Percentiles rank a stretch among this genome's conserved stretches.
These are phyloP conservation scores for Benincasa hispida DNA, from an alignment of 306 rosid genomes.

Conservation along the genomic window DNA sequence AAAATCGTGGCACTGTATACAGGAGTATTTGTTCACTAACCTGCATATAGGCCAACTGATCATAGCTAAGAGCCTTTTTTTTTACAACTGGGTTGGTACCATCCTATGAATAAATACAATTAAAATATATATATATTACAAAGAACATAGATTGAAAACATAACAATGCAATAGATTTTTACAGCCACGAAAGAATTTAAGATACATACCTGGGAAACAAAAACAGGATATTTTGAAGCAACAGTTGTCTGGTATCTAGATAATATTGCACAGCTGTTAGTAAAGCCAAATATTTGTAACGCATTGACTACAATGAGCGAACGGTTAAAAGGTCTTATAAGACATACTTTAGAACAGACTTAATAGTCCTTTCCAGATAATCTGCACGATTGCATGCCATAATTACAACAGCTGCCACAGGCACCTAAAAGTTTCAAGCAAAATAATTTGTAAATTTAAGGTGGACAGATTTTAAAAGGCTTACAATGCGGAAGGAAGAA, in stretches of 20 bases:
- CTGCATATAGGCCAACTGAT: slow-evolving; percentile 78
- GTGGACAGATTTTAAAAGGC: background rate
- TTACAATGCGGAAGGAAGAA: slow-evolving; percentile 14
- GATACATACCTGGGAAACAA: slow-evolving; percentile 83
- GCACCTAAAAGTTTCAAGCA: slow-evolving; percentile 43
- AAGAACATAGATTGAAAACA: background rate
- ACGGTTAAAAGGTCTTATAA: background rate
- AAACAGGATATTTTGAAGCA: slow-evolving; percentile 70
- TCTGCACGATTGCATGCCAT: slow-evolving; percentile 99
- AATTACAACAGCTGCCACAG: slow-evolving; percentile 96
- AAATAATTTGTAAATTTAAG: slow-evolving; percentile 10
- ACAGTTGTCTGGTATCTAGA: slow-evolving; percentile 61
- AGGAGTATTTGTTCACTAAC: slow-evolving; percentile 18
- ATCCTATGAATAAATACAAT: slow-evolving; percentile 39
- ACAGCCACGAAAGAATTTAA: slow-evolving; percentile 9
- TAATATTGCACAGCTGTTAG: slow-evolving; percentile 16
- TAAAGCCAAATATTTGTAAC: slow-evolving; percentile 16
- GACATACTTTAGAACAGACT: slow-evolving; percentile 66
- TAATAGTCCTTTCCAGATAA: slow-evolving; percentile 78
- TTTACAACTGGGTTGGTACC: slow-evolving; percentile 65
- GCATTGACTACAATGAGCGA: background rate
- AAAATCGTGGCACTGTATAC: background rate
- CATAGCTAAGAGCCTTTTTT: slow-evolving; percentile 68
- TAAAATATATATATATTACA: background rate
- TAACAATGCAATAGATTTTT: slow-evolving; percentile 9